A percentile compares a stretch with the other conserved stretches of the same genome.
Conservation (phyloP, 164 flowering plant genomes). For the Sextonia rubra region DNA sequence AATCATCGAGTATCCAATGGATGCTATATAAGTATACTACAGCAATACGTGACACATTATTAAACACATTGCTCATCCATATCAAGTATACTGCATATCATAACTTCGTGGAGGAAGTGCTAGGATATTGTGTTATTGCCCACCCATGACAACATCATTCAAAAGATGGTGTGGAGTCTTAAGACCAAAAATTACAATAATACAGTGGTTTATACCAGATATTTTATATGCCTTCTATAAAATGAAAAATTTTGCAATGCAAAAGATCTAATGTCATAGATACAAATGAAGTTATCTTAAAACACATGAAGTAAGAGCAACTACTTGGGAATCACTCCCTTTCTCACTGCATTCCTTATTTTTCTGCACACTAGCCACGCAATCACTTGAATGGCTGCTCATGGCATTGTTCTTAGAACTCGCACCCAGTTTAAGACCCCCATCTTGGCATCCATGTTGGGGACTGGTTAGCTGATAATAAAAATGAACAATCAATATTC, state of each 20-base stretch:
- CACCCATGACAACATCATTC: not conserved
- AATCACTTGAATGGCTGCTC: constrained; percentile 51
- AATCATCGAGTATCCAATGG: constrained; percentile 7
- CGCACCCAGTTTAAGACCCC: constrained; percentile 41
- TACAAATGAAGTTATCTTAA: not conserved
- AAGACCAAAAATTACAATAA: not conserved
- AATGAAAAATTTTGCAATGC: too few relatives aligned
- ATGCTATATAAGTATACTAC: not conserved
- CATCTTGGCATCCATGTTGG: constrained; percentile 24
- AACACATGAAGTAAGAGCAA: constrained; percentile 8
- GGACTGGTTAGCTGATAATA: constrained; percentile 27
- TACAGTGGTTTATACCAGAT: not conserved
- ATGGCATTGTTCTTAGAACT: constrained; percentile 47
- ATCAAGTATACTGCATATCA: not conserved
- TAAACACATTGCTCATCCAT: not conserved
- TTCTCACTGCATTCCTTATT: constrained; percentile 49
- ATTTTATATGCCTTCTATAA: not conserved
- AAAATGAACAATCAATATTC: not conserved
- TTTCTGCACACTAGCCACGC: constrained; percentile 29
- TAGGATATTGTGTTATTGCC: not conserved
- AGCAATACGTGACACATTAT: not conserved
- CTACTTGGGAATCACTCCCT: constrained; percentile 86
- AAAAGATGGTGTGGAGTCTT: not conserved
- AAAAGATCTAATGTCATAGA: not conserved
- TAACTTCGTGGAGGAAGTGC: not conserved